Base-by-base conservation (phyloP, 306 rosid genomes). In the Cicer judaicum region DNA sequence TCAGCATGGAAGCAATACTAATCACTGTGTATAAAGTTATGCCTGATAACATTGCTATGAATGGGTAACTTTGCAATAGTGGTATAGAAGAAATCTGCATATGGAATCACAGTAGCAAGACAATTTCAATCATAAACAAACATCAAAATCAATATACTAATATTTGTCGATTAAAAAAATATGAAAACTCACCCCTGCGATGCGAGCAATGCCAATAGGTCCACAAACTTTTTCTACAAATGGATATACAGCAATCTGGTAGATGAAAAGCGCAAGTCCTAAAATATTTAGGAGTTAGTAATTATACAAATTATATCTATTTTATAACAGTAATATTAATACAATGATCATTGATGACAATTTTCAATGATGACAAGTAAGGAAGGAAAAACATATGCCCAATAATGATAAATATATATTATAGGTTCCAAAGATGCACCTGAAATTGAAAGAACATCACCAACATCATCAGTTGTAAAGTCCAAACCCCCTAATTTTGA, bases 391-490 rank as follows among this genome's bases (percentile, higher is more conserved):
- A 62, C 6, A 12, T 39, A 70, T 74, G 48, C 1, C 5, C 41
- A 59, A 64, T 21, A 59, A 16, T 14, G 59, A 10, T 72, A 73
- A 6, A 55, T 14, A 52, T 16, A 13, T 60, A 41, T 47, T 40
- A 5, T 61, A 69, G 16, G 38, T 40, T 16, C 6, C 8, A 62
- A 61, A 74, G 55, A 14, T 19, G 19, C 75, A 90, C 98, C 95
- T 69, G 98, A 67, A 70, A 93, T 15, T 56, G 95, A 61, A 65
- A 93, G 93, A 70, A 90, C 75, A 80, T 89, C 65, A 65, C 96
- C 98, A 56, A 93, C 98, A 69, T 77, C 60, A 84, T 81, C 78
- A 9, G 88, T 85, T 70, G 95, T 21, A 38, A 74, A 90, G 85
- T 77, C 81, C 76, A 93, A 76, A 75, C 97, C 97, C 43, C 90